Evolutionary conservation across 257 asterid species (phyloP).

Genomic region (Nicotiana paniculata): DNA sequence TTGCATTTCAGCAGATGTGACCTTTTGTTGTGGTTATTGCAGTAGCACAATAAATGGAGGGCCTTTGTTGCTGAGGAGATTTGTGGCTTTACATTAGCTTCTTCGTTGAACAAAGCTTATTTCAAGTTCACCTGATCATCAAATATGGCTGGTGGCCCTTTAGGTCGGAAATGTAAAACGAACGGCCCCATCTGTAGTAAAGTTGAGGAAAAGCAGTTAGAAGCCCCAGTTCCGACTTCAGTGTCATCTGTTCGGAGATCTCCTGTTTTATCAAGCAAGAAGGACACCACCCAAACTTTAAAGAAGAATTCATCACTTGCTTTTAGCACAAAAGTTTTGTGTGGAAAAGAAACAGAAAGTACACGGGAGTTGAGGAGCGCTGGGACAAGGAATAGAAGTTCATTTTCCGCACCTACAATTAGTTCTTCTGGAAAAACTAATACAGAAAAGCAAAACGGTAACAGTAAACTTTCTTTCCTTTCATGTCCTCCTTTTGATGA

Average conservation of each 20-base stretch:
- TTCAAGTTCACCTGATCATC: background rate
- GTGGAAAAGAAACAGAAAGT: background rate
- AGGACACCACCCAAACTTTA: background rate
- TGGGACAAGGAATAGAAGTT: background rate
- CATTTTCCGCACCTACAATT: background rate
- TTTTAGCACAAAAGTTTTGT: background rate
- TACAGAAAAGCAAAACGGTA: background rate
- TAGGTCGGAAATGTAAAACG: background rate
- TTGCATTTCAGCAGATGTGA: background rate
- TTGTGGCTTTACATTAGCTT: background rate
- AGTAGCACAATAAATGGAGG: background rate
- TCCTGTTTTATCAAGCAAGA: conserved; percentile 2
- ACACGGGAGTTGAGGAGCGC: background rate
- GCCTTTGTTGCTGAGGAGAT: background rate
- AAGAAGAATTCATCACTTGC: background rate
- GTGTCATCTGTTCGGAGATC: background rate
- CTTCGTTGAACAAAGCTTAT: background rate
- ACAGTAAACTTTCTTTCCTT: background rate
- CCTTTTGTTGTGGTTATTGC: background rate
- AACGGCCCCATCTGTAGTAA: background rate
- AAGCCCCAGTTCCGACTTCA: background rate
- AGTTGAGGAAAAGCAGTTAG: background rate
- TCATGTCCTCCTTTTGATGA: background rate
- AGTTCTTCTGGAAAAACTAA: background rate
- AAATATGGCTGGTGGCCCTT: background rate